These are phyloP conservation scores for Postia placenta DNA, from an alignment of 768 basidiomycete genomes.

Conservation along the genomic window DNA sequence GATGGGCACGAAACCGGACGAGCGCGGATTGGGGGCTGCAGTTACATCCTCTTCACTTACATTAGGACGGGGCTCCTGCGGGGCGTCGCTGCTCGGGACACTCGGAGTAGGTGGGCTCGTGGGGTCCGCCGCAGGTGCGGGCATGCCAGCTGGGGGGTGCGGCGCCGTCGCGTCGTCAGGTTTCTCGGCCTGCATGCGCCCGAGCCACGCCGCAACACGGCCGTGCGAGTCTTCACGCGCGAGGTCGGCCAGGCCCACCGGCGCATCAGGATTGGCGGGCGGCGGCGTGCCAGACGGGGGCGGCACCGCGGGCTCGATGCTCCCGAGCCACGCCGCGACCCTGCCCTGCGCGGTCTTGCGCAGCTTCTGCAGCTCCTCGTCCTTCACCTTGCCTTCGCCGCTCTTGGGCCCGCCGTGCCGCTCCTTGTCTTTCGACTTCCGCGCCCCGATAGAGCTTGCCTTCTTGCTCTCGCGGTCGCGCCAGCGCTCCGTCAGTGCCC, in stretches of 20 bases:
- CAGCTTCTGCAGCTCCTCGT: constrained; percentile 32
- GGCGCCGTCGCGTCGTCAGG: background rate
- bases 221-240: constrained; percentile 51
- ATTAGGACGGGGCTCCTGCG: no score
- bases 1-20: constrained; percentile 71
- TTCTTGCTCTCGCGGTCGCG: constrained; percentile 8
- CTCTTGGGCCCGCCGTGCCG: constrained; percentile 21
- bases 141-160: background rate
- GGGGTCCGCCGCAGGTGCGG: no score
- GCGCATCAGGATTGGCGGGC: constrained; percentile 7
- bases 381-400: constrained; percentile 18
- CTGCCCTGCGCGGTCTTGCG: constrained; percentile 55
- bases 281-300: constrained; percentile 32
- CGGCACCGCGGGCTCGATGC: constrained; percentile 51
- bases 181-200: constrained; percentile 32
- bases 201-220: constrained; percentile 72
- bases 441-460: constrained; percentile 1
- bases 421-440: constrained; percentile 17
- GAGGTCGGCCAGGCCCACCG: background rate
- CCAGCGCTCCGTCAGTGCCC: constrained; percentile 2
- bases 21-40: constrained; percentile 59
- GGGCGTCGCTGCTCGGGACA: background rate
- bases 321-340: constrained; percentile 75
- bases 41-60: constrained; percentile 1
- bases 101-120: background rate